Evolutionary conservation across 1,284 basidiomycete genomes (phyloP), one percentile per base, ranked within the genome.

Genomic region (Amylostereum chailletii): DNA sequence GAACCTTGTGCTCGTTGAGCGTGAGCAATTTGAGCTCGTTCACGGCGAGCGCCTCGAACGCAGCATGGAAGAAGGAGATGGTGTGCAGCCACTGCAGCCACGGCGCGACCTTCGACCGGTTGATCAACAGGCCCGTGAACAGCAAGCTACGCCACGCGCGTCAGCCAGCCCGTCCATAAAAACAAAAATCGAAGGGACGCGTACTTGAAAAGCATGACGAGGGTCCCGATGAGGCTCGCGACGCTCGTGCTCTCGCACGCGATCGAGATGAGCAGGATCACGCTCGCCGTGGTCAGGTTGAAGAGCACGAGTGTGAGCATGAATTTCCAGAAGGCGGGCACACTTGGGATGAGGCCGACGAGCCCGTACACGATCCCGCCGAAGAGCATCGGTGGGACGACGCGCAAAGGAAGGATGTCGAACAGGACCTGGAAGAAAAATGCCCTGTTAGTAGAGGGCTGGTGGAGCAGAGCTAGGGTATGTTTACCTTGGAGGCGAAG

Each of bases 121-220:
- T 99, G 71, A 99, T 93, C 50, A 98, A 72, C 51, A 98, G 70
- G 3, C 95, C 95, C 4, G 94, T 94, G 68, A 98, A 99, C 51
- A 98, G 75, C 49, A 99, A 72, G 64, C 94, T 97, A 49, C 29
- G n/a, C 32, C 5, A 27, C 26, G 47, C 33, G 11, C 11, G 53
- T 56, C 41, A 48, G 27, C n/a, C 7, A 56, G 34, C 5, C 8
- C 33, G 5, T 27, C 26, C 27, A 27, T 38, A 42, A 8, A 29
- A 38, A 33, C 32, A 49, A 44, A 46, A 27, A 11, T 9, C 39
- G 44, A 37, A n/a, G 19, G 34, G 31, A 46, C 2, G 76, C 90
- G 62, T 58, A 95, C 93, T 97, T 97, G 83, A 94, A 97, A 37
- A 99, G 75, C 94, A 99, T 97, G 56, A 95, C 81, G 55, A 98